Percentiles rank a stretch among this genome's conserved stretches.
Evolutionary conservation across 768 basidiomycete genomes (phyloP).

Genomic region (Exidia glandulosa): DNA sequence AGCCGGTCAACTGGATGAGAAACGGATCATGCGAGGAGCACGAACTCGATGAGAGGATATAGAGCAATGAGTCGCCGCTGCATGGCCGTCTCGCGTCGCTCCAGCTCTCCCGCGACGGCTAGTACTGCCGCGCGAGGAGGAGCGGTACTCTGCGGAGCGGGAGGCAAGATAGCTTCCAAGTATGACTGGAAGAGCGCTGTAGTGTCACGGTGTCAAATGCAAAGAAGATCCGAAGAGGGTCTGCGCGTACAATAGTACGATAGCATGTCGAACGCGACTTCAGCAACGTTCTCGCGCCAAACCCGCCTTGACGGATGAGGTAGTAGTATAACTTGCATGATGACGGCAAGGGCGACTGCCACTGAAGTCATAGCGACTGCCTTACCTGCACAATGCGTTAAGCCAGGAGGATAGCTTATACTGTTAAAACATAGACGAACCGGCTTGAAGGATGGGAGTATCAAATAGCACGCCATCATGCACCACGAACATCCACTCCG

Average conservation of each 20-base stretch:
- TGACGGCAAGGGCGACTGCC: slow-evolving; percentile 13
- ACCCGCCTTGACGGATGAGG: slow-evolving; percentile 12
- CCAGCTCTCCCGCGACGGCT: too few relatives aligned
- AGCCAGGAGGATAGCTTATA: background rate
- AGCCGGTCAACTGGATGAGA: background rate
- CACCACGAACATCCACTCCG: slow-evolving; percentile 10
- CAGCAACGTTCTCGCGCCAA: slow-evolving; percentile 8
- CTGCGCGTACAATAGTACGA: slow-evolving; percentile 3
- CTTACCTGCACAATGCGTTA: slow-evolving; percentile 1
- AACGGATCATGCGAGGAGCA: background rate
- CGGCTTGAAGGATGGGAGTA: slow-evolving; percentile 10
- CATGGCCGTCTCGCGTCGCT: too few relatives aligned
- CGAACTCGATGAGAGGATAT: too few relatives aligned
- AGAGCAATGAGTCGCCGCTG: too few relatives aligned
- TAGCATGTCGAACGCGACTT: slow-evolving; percentile 5
- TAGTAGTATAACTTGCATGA: slow-evolving; percentile 14
- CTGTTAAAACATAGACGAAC: background rate
- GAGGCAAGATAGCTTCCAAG: too few relatives aligned
- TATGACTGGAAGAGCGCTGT: too few relatives aligned
- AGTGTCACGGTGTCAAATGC: too few relatives aligned
- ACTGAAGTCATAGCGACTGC: slow-evolving; percentile 12
- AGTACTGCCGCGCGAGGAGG: too few relatives aligned
- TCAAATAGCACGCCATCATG: slow-evolving; percentile 9
- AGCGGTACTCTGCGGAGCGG: too few relatives aligned
- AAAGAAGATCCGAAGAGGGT: too few relatives aligned